phyloP scores from a whole-genome alignment of 352 stramenopile species.

The Pythium aquatile region DNA sequence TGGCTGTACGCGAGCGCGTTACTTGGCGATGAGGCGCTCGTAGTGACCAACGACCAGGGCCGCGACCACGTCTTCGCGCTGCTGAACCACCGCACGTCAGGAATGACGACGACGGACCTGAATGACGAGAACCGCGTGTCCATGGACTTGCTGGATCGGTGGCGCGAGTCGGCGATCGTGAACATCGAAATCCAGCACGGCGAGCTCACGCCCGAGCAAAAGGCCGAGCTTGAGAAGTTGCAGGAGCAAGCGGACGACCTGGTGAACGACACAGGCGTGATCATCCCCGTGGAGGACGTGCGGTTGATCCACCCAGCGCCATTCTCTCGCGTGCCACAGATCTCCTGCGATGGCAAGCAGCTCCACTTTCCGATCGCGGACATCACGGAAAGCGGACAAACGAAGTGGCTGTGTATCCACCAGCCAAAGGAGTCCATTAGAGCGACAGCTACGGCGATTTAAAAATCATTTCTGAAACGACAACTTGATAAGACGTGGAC shows the following conservation, averaged over 20 bases:
- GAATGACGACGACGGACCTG: conserved; percentile 27
- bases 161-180: conserved; percentile 65
- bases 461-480: too few species aligned
- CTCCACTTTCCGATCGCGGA: conserved; percentile 58
- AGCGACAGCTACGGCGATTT: too few species aligned
- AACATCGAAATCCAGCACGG: conserved; percentile 75
- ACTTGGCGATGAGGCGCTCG: conserved; percentile 54
- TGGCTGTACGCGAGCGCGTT: conserved; percentile 95
- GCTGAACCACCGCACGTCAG: conserved; percentile 35
- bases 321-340: conserved; percentile 70
- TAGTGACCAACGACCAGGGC: conserved; percentile 98
- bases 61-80: conserved; percentile 91
- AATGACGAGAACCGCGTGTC: conserved; percentile 37
- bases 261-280: not conserved
- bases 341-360: conserved; percentile 34
- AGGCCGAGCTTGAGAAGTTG: not conserved
- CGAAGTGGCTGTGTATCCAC: conserved; percentile 27
- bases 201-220: conserved; percentile 27
- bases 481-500: too few species aligned
- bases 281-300: conserved; percentile 57
- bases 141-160: conserved; percentile 72
- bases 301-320: conserved; percentile 54
- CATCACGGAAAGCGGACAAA: not conserved
- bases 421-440: not conserved
- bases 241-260: not conserved